These are phyloP conservation scores for Rhizoclosmatium sp. DNA, from an alignment of 192 early-diverging fungal species.

Conservation along the genomic window DNA sequence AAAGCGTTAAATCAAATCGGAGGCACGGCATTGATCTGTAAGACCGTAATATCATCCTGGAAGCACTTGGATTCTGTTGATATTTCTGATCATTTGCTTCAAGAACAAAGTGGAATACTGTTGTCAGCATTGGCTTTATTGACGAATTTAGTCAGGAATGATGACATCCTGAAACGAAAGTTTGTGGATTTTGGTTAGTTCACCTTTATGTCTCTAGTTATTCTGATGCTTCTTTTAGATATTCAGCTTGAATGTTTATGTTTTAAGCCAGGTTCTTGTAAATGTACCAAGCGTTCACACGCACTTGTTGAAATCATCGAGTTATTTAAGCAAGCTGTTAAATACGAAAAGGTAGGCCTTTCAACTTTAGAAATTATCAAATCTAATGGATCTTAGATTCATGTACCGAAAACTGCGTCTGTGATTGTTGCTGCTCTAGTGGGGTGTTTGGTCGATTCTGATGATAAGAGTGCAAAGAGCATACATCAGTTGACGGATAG, in stretches of 20 bases:
- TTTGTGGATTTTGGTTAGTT: conserved; percentile 13
- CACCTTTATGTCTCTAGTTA: background rate
- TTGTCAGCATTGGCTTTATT: conserved; percentile 17
- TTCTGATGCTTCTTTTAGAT: background rate
- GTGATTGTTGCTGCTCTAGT: conserved; percentile 31
- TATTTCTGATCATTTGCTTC: background rate
- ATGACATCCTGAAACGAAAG: background rate
- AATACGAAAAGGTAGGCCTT: background rate
- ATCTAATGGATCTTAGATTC: background rate
- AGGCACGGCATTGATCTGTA: background rate
- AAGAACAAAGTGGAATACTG: conserved; percentile 17
- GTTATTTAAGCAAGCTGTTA: conserved; percentile 8
- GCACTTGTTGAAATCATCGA: background rate
- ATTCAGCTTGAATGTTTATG: background rate
- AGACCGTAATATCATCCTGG: background rate
- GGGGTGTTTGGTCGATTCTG: conserved; percentile 12
- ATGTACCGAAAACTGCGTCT: conserved; percentile 20
- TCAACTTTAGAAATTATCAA: no score
- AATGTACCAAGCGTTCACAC: background rate
- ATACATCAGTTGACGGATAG: background rate
- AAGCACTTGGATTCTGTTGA: background rate
- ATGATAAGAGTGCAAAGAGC: background rate
- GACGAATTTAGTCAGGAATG: conserved; percentile 25
- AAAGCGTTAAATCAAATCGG: background rate
- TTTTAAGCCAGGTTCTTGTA: background rate